Base-by-base conservation (phyloP, 1,284 basidiomycete genomes). In the Cryptococcus sp. region DNA sequence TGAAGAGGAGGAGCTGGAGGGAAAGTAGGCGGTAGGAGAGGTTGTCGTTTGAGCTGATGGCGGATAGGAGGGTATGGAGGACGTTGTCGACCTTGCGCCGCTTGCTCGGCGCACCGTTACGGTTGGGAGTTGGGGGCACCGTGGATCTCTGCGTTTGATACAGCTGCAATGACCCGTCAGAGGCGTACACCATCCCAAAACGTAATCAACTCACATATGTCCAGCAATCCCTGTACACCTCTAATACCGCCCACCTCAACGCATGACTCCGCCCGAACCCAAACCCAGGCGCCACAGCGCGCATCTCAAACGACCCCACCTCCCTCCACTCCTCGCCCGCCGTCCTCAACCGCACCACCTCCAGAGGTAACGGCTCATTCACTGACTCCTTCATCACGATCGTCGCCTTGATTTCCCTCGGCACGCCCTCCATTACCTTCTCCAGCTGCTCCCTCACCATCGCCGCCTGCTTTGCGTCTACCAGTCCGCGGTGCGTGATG, bases 141-240 rank as follows among this genome's bases (percentile, higher is more conserved):
- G 56, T 42, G 18, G 50, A 48, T 12, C 44, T 47, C 43, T 51
- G 53, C 13, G 59, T 45, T 39, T 52, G 46, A 54, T 61, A 58
- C 3, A 60, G 45, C 62, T 63, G 20, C 8, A 15, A 45, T 33
- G 9, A 6, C 24, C 11, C 3, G 20, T 40, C 12, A 18, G 38
- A 11, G 38, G 7, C 7, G 18, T 18, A 21, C 38, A 35, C 21
- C 16, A 49, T 16, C 9, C 5, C 47, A 49, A 5, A 3, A 52
- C 13, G 38, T 33, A n/a, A 49, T n/a, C 8, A 0, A 38, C 61
- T 53, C 66, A 90, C 89, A 78, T 85, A 83, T 49, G 82, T 81
- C 9, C 84, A 81, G 67, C 86, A 87, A 67, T 93, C 89, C 4
- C 90, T 87, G 59, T 89, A 87, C n/a, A 96, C 77, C 70, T 94